Percentiles rank a stretch among this genome's conserved stretches.
phyloP scores from a whole-genome alignment of 352 stramenopile genomes.

The Pythium vanterpoolii region DNA sequence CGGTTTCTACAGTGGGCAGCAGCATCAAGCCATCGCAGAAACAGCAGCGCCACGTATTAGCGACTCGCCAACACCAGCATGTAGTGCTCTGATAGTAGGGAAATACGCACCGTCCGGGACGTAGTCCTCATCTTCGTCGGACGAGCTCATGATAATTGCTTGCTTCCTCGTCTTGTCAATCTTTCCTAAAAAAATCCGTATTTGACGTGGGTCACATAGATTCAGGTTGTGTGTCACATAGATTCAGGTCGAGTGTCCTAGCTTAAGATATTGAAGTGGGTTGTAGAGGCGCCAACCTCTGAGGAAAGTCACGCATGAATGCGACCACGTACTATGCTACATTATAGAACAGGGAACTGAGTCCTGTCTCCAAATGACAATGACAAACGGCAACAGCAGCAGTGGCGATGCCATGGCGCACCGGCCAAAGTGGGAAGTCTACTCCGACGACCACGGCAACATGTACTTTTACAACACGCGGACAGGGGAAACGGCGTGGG shows the following conservation, averaged over 20 bases:
- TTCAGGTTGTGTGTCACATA: not conserved
- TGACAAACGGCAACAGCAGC: not conserved
- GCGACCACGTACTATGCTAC: not conserved
- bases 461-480: conserved; percentile 75
- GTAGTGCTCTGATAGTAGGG: not conserved
- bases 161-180: not conserved
- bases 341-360: not conserved
- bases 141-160: conserved; percentile 63
- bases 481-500: conserved; percentile 69
- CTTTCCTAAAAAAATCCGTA: not conserved
- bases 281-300: not conserved
- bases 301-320: not conserved
- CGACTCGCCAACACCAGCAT: not conserved
- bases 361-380: not conserved
- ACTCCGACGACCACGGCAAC: conserved; percentile 59
- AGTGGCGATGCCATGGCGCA: not conserved
- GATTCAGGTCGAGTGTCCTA: conserved; percentile 7
- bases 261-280: conserved; percentile 22
- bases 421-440: conserved; percentile 53
- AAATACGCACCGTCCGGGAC: conserved; percentile 47
- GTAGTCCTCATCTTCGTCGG: conserved; percentile 67
- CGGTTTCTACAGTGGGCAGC: conserved; percentile 5
- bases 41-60: not conserved
- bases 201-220: not conserved
- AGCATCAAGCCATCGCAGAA: not conserved